Conservation (phyloP, 208 protist species). For the Crithidia sp. region DNA sequence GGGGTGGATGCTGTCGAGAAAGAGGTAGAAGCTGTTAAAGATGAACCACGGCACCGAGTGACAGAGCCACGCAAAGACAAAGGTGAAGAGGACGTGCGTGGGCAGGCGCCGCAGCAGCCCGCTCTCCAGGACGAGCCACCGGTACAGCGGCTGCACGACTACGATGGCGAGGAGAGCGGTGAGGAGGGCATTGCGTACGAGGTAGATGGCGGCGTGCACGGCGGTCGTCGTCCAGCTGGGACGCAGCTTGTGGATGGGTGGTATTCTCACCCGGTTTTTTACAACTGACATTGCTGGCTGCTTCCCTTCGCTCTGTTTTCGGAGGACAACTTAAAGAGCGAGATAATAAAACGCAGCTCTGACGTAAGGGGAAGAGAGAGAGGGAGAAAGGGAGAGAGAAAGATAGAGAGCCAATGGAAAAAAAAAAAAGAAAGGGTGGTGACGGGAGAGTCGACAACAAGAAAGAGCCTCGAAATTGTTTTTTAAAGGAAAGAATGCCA, state of each 20-base stretch:
- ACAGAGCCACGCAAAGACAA: slow-evolving; percentile 40
- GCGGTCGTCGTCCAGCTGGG: slow-evolving; percentile 19
- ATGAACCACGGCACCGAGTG: slow-evolving; percentile 46
- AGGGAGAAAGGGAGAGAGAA: not conserved
- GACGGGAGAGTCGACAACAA: not conserved
- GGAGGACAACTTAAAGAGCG: not conserved
- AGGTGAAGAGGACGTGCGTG: slow-evolving; percentile 24
- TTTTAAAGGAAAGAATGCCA: not conserved
- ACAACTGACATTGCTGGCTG: not conserved
- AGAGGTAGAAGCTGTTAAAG: slow-evolving; percentile 47
- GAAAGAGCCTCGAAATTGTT: not conserved
- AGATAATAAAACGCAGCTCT: not conserved
- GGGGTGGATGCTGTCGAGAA: slow-evolving; percentile 45
- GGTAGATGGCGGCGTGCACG: slow-evolving; percentile 31
- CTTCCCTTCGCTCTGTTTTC: not conserved
- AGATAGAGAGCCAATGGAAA: not conserved
- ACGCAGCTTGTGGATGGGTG: slow-evolving; percentile 30
- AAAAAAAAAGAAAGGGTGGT: too few species aligned
- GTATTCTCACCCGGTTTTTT: slow-evolving; percentile 28
- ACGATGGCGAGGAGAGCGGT: slow-evolving; percentile 26
- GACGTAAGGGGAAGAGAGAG: not conserved
- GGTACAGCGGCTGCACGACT: slow-evolving; percentile 45
- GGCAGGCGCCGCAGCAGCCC: slow-evolving; percentile 21
- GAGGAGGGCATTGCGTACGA: slow-evolving; percentile 35
- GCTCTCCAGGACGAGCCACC: slow-evolving; percentile 24